A percentile compares a stretch with the other conserved stretches of the same genome.
Evolutionary conservation across 2,329 filamentous ascomycete genomes (phyloP).

Genomic region (Arthrobotrys musiformis): DNA sequence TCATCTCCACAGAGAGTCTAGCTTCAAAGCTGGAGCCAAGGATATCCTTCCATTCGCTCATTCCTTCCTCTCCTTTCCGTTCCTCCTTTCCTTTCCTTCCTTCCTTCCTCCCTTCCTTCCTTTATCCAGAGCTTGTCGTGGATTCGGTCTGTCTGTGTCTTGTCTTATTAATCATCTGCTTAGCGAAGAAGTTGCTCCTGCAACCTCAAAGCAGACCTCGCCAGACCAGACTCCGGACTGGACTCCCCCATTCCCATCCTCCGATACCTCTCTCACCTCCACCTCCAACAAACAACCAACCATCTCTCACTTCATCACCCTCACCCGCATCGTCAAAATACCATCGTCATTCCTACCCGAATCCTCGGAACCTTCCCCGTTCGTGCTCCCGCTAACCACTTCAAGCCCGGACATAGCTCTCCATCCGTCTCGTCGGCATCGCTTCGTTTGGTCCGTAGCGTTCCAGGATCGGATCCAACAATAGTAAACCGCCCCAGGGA

Average conservation of each 20-base stretch:
- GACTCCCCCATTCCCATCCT: constrained; percentile 25
- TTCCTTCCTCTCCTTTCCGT: neutral
- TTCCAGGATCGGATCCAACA: constrained; percentile 15
- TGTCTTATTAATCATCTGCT: constrained; percentile 13
- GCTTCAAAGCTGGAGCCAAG: constrained; percentile 1
- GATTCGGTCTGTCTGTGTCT: neutral
- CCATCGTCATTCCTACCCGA: neutral
- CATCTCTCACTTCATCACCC: neutral
- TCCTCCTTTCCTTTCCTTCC: neutral
- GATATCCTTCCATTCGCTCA: neutral
- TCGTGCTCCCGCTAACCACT: constrained; percentile 9
- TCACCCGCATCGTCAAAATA: no score
- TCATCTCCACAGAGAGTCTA: no score
- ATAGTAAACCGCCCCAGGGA: constrained; percentile 13
- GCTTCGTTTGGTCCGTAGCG: constrained; percentile 10
- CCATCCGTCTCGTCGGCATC: neutral
- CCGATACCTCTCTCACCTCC: constrained; percentile 8
- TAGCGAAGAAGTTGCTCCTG: constrained; percentile 17
- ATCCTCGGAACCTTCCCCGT: constrained; percentile 7
- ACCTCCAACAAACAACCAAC: neutral
- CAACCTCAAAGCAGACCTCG: neutral
- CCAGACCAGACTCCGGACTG: neutral
- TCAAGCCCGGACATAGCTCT: no score
- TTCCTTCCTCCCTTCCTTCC: neutral
- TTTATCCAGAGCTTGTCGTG: neutral